A percentile compares a stretch with the other conserved stretches of the same genome.
Evolutionary conservation across 805 yeast genomes (phyloP).

Genomic region (Saccharomyces kudriavzevii): DNA sequence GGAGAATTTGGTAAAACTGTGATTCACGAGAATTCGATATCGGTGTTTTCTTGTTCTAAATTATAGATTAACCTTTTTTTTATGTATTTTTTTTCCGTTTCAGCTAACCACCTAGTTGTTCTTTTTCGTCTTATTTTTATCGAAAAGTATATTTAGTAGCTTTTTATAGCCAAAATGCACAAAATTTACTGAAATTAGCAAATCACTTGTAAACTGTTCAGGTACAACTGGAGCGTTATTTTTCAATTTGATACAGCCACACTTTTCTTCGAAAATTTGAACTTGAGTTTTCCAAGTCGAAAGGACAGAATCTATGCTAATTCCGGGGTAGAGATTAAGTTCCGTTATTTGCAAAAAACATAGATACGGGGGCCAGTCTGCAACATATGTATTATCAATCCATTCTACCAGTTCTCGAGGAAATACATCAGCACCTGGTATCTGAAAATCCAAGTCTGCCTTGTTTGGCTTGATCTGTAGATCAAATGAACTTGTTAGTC

Average conservation of each 20-base stretch:
- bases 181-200: conserved; percentile 2
- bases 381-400: conserved; percentile 13
- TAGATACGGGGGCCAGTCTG: conserved; percentile 24
- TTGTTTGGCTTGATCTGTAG: neutral
- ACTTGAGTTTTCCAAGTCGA: conserved; percentile 15
- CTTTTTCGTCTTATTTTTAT: neutral
- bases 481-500: neutral
- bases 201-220: conserved; percentile 3
- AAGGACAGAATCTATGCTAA: neutral
- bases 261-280: conserved; percentile 7
- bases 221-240: conserved; percentile 11
- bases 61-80: neutral
- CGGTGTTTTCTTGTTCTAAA: neutral
- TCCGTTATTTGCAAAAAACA: conserved; percentile 11
- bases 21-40: neutral
- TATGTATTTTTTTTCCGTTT: neutral
- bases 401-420: conserved; percentile 5
- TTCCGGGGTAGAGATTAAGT: neutral
- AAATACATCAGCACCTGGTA: neutral
- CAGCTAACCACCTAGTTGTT: neutral
- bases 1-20: neutral
- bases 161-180: conserved; percentile 13
- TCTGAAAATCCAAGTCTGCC: neutral
- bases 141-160: neutral
- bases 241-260: conserved; percentile 3